A percentile compares a stretch with the other conserved stretches of the same genome.
Evolutionary conservation across 495 filamentous ascomycete species (phyloP).

Genomic region (Tuber magnatum): DNA sequence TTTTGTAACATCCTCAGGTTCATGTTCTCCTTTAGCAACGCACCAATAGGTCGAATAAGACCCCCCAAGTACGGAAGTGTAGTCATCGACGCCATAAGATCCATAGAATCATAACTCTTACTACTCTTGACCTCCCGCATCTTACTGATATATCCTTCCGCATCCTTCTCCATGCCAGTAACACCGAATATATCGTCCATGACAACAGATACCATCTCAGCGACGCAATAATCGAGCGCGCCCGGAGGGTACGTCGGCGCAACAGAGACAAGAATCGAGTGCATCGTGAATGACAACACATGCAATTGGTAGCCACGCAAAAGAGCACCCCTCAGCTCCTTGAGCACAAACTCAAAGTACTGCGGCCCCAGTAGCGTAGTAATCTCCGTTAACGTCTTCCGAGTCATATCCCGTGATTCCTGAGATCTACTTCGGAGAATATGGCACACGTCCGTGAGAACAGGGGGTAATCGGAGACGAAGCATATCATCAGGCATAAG

Average conservation of each 20-base stretch:
- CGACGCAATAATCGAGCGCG: conserved; percentile 80
- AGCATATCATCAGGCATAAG: conserved; percentile 67
- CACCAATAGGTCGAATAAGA: conserved; percentile 67
- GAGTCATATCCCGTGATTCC: conserved; percentile 80
- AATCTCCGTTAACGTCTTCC: conserved; percentile 79
- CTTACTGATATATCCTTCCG: conserved; percentile 85
- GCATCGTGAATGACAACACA: conserved; percentile 88
- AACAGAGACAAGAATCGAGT: conserved; percentile 74
- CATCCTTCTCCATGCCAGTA: conserved; percentile 96
- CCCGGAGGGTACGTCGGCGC: conserved; percentile 70
- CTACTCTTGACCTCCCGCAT: conserved; percentile 97
- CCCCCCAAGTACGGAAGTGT: conserved; percentile 65
- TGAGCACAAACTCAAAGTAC: conserved; percentile 87
- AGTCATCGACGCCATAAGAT: conserved; percentile 73
- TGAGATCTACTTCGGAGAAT: conserved; percentile 82
- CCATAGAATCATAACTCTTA: conserved; percentile 97
- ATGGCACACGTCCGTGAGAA: conserved; percentile 84
- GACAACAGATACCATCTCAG: conserved; percentile 67
- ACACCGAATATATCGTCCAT: conserved; percentile 97
- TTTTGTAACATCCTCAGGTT: conserved; percentile 71
- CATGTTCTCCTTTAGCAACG: conserved; percentile 72
- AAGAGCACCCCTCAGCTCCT: conserved; percentile 76
- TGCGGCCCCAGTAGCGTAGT: conserved; percentile 66
- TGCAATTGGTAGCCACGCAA: conserved; percentile 84
- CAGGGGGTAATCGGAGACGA: conserved; percentile 63